These are phyloP conservation scores for Lantana camara DNA, from an alignment of 257 asterid genomes.

Conservation along the genomic window DNA sequence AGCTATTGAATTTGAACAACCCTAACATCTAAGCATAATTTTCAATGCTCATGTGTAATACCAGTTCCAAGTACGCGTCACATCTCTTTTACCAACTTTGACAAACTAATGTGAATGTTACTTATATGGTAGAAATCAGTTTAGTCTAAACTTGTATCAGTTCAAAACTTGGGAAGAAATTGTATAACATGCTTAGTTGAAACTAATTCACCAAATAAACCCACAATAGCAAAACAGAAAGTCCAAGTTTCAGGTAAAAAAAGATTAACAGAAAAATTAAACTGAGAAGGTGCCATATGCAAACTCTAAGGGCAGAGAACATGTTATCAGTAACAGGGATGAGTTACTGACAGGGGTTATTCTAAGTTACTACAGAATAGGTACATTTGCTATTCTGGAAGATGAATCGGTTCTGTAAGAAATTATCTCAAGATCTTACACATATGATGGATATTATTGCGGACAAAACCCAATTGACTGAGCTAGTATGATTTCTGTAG, in stretches of 20 bases:
- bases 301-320: constrained; percentile 3
- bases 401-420: not conserved
- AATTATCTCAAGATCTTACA: constrained; percentile 11
- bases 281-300: not conserved
- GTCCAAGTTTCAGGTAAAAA: constrained; percentile 1
- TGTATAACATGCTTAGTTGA: not conserved
- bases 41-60: constrained; percentile 6
- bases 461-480: not conserved
- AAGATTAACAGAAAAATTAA: constrained; percentile 7
- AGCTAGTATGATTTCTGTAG: constrained; percentile 15
- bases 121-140: not conserved
- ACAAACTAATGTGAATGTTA: not conserved
- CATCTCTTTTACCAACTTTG: not conserved
- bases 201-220: constrained; percentile 2
- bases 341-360: not conserved
- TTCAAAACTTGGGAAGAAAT: not conserved
- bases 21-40: not conserved
- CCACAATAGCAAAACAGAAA: constrained; percentile 4
- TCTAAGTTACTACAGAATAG: not conserved
- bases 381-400: constrained; percentile 18
- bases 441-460: not conserved
- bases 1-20: constrained; percentile 8
- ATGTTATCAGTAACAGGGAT: not conserved
- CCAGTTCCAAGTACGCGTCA: not conserved
- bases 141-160: not conserved